Evolutionary conservation across 2,329 filamentous ascomycete species (phyloP).

Genomic region (Aureobasidium pullulans): DNA sequence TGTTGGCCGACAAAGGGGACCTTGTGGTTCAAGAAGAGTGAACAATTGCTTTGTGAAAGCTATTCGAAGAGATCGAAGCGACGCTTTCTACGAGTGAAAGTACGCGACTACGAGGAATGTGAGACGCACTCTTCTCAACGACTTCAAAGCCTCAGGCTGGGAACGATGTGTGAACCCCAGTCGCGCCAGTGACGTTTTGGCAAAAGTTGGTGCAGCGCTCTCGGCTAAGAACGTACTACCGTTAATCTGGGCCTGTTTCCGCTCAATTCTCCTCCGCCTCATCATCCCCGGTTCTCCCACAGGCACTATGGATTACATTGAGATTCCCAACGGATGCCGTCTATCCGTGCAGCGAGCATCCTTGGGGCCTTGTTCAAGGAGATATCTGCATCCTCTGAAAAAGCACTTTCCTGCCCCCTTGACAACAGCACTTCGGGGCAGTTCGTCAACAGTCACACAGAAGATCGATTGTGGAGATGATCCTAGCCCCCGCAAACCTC

Average conservation of each 20-base stretch:
- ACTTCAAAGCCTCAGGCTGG: conserved; percentile 6
- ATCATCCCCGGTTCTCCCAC: not conserved
- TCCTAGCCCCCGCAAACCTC: conserved; percentile 5
- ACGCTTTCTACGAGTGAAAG: not conserved
- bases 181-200: conserved; percentile 1
- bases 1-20: no score
- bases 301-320: not conserved
- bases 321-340: not conserved
- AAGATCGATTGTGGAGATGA: conserved; percentile 8
- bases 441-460: not conserved
- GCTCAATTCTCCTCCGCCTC: not conserved
- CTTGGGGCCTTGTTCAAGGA: not conserved
- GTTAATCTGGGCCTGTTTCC: conserved; percentile 5
- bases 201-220: conserved; percentile 6
- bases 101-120: not conserved
- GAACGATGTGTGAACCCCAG: not conserved
- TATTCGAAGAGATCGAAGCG: not conserved
- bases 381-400: no score
- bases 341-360: not conserved
- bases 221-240: conserved; percentile 1
- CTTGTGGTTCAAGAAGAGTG: no score
- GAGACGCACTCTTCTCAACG: not conserved
- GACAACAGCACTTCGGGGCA: not conserved
- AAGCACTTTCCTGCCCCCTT: not conserved
- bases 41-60: not conserved